Conservation (phyloP, 495 filamentous ascomycete genomes). For the Xanthoparmelia taractica region DNA sequence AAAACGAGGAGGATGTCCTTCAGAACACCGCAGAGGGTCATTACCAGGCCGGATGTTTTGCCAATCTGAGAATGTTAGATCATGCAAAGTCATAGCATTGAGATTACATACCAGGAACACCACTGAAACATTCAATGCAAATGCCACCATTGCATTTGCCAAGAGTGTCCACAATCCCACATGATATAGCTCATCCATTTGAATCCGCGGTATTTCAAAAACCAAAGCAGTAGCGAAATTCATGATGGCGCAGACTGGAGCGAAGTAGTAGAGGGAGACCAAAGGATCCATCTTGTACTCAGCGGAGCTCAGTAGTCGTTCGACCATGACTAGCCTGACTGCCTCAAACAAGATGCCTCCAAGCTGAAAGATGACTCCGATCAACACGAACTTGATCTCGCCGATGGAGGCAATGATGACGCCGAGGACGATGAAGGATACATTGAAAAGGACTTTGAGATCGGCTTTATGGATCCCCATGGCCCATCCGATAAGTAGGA, state of each 20-base stretch:
- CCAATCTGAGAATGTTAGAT: slow-evolving; percentile 59
- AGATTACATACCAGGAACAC: slow-evolving; percentile 59
- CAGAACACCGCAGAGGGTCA: slow-evolving; percentile 94
- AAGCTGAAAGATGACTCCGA: slow-evolving; percentile 63
- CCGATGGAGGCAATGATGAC: slow-evolving; percentile 66
- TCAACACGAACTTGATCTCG: slow-evolving; percentile 63
- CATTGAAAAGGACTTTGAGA: slow-evolving; percentile 53
- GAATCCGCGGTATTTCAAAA: slow-evolving; percentile 50
- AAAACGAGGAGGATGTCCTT: slow-evolving; percentile 95
- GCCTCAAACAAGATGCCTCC: slow-evolving; percentile 68
- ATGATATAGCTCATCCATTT: slow-evolving; percentile 43
- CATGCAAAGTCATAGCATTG: neutral
- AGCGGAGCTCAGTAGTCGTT: slow-evolving; percentile 58
- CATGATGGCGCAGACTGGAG: slow-evolving; percentile 68
- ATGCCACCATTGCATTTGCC: slow-evolving; percentile 63
- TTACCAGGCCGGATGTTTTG: slow-evolving; percentile 90
- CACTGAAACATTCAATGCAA: slow-evolving; percentile 67
- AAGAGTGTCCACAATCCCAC: slow-evolving; percentile 54
- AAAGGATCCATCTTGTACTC: slow-evolving; percentile 77
- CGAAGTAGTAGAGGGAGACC: slow-evolving; percentile 78
- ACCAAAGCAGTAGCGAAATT: slow-evolving; percentile 59
- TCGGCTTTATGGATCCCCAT: slow-evolving; percentile 56
- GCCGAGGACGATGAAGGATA: slow-evolving; percentile 66
- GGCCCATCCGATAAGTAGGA: slow-evolving; percentile 57
- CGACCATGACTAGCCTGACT: slow-evolving; percentile 68